Conservation (phyloP, 2,329 filamentous ascomycete species). For the Purpureocillium takamizusanense region DNA sequence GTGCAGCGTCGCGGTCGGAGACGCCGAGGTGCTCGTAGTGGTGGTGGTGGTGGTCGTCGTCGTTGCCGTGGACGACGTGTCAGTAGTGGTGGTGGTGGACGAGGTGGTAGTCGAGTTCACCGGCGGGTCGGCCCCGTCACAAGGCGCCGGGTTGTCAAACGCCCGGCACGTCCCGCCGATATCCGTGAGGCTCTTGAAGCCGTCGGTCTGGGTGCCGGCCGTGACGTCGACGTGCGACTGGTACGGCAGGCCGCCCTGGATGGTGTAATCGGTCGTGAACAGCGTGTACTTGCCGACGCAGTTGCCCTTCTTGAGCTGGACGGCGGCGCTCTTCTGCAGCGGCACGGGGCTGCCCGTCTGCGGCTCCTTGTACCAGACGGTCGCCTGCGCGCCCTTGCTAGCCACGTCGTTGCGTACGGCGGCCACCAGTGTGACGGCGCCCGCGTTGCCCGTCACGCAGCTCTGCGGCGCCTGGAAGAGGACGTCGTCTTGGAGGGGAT, state of each 20-base stretch:
- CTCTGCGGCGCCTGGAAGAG: conserved; percentile 48
- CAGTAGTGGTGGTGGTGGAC: conserved; percentile 7
- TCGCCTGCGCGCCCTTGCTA: conserved; percentile 29
- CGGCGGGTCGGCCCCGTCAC: conserved; percentile 12
- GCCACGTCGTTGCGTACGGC: conserved; percentile 40
- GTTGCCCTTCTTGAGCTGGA: conserved; percentile 30
- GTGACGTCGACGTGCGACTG: conserved; percentile 37
- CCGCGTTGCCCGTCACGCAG: conserved; percentile 36
- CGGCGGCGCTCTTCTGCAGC: conserved; percentile 23
- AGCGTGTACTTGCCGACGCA: conserved; percentile 41
- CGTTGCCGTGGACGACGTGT: conserved; percentile 2
- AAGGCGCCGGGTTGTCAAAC: conserved; percentile 26
- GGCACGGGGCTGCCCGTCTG: conserved; percentile 33
- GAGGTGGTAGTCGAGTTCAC: conserved; percentile 7
- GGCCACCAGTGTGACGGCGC: conserved; percentile 34
- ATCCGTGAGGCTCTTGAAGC: conserved; percentile 37
- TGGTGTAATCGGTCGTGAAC: conserved; percentile 32
- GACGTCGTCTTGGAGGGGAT: conserved; percentile 44
- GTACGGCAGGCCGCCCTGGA: conserved; percentile 33
- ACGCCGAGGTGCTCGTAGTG: background rate
- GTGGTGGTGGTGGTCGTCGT: background rate
- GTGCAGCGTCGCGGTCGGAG: conserved; percentile 5
- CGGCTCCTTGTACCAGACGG: conserved; percentile 33
- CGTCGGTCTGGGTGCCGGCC: conserved; percentile 31
- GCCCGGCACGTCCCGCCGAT: conserved; percentile 33